Evolutionary conservation across 331 rosid species (phyloP).

Genomic region (Rhamnella rubrinervis): DNA sequence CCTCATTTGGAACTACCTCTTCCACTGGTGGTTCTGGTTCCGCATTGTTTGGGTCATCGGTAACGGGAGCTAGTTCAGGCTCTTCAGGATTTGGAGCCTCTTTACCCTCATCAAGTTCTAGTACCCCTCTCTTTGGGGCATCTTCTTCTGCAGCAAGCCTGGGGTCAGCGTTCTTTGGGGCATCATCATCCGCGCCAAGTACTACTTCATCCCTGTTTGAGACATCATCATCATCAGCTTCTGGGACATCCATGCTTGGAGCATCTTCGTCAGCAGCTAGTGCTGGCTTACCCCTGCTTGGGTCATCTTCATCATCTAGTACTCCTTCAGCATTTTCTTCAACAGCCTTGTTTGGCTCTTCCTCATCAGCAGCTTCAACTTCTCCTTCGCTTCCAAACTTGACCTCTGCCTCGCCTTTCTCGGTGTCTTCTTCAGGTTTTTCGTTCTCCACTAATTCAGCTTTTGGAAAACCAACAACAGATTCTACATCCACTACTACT

Average conservation of each 20-base stretch:
- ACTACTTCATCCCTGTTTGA: slow-evolving; percentile 26
- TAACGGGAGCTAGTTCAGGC: not conserved
- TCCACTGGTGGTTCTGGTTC: not conserved
- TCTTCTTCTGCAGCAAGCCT: slow-evolving; percentile 19
- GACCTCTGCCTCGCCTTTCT: slow-evolving; percentile 33
- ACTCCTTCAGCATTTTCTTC: slow-evolving; percentile 19
- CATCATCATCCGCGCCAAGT: not conserved
- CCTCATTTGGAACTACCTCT: no score
- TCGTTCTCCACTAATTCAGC: slow-evolving; percentile 34
- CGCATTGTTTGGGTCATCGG: not conserved
- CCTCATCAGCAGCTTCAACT: slow-evolving; percentile 34
- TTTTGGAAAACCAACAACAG: slow-evolving; percentile 39
- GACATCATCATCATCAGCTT: slow-evolving; percentile 12
- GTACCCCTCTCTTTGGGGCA: slow-evolving; percentile 18
- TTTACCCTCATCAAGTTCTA: slow-evolving; percentile 1
- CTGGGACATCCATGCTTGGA: slow-evolving; percentile 18
- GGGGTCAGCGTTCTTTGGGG: slow-evolving; percentile 17
- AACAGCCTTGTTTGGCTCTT: slow-evolving; percentile 22
- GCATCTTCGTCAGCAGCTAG: slow-evolving; percentile 31
- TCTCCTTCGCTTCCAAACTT: slow-evolving; percentile 38
- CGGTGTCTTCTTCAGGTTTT: slow-evolving; percentile 31
- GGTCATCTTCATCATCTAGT: slow-evolving; percentile 17
- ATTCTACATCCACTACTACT: slow-evolving; percentile 24
- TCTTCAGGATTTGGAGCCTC: slow-evolving; percentile 5
- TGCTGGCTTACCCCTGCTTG: slow-evolving; percentile 2